Conservation (phyloP, 2,329 filamentous ascomycete species). For the Aspergillus awamori region DNA sequence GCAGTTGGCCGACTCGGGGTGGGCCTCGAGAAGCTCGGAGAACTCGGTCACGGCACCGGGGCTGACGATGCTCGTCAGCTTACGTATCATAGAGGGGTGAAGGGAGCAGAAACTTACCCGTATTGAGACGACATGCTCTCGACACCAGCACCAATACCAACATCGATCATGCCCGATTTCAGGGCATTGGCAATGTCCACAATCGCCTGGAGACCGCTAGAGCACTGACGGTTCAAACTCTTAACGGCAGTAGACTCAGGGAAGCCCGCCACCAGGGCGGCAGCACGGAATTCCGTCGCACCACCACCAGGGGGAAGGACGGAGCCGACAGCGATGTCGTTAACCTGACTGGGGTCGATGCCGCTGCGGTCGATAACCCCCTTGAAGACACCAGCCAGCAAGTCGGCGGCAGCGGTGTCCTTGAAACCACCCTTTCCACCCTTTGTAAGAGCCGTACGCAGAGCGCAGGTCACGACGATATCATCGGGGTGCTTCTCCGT, state of each 20-base stretch:
- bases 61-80: constrained; percentile 42
- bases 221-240: constrained; percentile 91
- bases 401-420: constrained; percentile 84
- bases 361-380: constrained; percentile 80
- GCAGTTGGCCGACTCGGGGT: constrained; percentile 87
- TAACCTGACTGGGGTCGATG: constrained; percentile 84
- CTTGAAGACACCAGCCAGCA: constrained; percentile 81
- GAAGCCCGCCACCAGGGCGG: constrained; percentile 87
- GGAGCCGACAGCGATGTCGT: constrained; percentile 89
- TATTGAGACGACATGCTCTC: constrained; percentile 97
- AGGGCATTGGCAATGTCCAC: constrained; percentile 95
- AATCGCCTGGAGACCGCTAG: constrained; percentile 86
- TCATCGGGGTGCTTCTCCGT: constrained; percentile 60
- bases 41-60: constrained; percentile 89
- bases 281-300: constrained; percentile 95
- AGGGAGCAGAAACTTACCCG: constrained; percentile 60
- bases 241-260: constrained; percentile 82
- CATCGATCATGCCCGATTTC: constrained; percentile 86
- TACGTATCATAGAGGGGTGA: background rate
- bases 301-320: constrained; percentile 92
- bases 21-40: constrained; percentile 80
- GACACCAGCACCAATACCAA: constrained; percentile 90
- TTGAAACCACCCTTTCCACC: constrained; percentile 94
- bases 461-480: constrained; percentile 88
- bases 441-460: constrained; percentile 89